Evolutionary conservation across 2,329 filamentous ascomycete species (phyloP), one percentile per base, ranked within the genome.

Genomic region (Xylaria polymorpha): DNA sequence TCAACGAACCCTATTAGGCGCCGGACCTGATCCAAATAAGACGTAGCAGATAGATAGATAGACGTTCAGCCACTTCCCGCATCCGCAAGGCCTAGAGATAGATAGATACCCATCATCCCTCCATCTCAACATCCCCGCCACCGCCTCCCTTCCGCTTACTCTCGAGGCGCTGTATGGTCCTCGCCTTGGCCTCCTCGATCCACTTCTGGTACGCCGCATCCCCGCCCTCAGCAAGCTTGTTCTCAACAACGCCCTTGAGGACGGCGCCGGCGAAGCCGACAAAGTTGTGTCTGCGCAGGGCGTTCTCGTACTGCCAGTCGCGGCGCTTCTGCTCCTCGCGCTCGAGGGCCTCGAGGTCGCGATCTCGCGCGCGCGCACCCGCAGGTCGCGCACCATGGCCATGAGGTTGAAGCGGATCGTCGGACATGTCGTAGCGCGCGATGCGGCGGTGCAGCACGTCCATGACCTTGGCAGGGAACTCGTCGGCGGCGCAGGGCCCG

Each of bases 351-450:
- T 97, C 94, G 51, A 83, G 79, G 81, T 99, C 96, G 55, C 94
- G 72, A 96, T 88, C 80, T 97, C 93, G 66, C 87, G 85, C 39
- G 95, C 95, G 58, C 89, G 85, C 55, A 92, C 84, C 51, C 96
- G 87, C 78, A 94, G 84, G 82, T 99, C 96, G 72, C 91, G 86
- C 74, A 95, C 93, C 87, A 97, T 94, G 53, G 95, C 96, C 79
- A 99, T 88, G 63, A 99, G 85, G 80, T 99, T 99, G 85, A 99
- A 99, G 53, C 94, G 88, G 71, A 98, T 98, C 85, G n/a, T 99
- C 96, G 0, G 90, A 87, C 20, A 89, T 84, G 18, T 94, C 94
- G 81, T 99, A 98, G 66, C 95, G 87, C 69, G 87, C 91, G 74
- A 99, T 92, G 63, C 96, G 89, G 66, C 91, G 86, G 81, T 93